Evolutionary conservation across 169 alveolate species (phyloP).

Genomic region (Cryptosporidium xiaoi): DNA sequence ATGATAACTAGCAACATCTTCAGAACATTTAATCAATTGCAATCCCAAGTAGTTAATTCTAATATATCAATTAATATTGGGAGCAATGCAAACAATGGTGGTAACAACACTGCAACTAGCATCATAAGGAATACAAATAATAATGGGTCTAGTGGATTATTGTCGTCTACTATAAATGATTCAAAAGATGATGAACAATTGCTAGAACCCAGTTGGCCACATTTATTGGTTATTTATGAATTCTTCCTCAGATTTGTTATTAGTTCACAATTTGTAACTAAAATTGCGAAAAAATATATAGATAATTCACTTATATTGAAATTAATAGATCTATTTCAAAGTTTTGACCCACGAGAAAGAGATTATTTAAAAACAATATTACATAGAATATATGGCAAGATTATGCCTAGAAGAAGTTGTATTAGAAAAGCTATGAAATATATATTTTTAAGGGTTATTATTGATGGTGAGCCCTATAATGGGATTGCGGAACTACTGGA

Average conservation of each 20-base stretch:
- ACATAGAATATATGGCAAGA: slow-evolving; percentile 93
- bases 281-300: slow-evolving; percentile 86
- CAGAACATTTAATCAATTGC: slow-evolving; percentile 47
- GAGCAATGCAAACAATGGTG: slow-evolving; percentile 80
- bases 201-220: slow-evolving; percentile 81
- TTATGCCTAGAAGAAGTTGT: slow-evolving; percentile 91
- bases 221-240: slow-evolving; percentile 81
- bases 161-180: slow-evolving; percentile 62
- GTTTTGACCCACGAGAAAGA: slow-evolving; percentile 96
- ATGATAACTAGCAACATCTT: slow-evolving; percentile 68
- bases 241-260: slow-evolving; percentile 88
- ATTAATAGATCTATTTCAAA: slow-evolving; percentile 86
- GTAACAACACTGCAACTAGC: slow-evolving; percentile 83
- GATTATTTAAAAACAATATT: slow-evolving; percentile 94
- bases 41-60: slow-evolving; percentile 2
- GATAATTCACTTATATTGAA: slow-evolving; percentile 86
- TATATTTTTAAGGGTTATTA: slow-evolving; percentile 91
- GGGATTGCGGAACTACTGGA: slow-evolving; percentile 97
- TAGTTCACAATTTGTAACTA: slow-evolving; percentile 87
- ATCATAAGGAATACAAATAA: slow-evolving; percentile 85
- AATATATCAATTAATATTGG: not conserved
- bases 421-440: slow-evolving; percentile 95
- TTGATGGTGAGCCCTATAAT: slow-evolving; percentile 92
- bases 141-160: slow-evolving; percentile 76
- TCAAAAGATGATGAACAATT: slow-evolving; percentile 89